Evolutionary conservation across 768 basidiomycete species (phyloP).

Genomic region (Lactifluus hygrophoroides): DNA sequence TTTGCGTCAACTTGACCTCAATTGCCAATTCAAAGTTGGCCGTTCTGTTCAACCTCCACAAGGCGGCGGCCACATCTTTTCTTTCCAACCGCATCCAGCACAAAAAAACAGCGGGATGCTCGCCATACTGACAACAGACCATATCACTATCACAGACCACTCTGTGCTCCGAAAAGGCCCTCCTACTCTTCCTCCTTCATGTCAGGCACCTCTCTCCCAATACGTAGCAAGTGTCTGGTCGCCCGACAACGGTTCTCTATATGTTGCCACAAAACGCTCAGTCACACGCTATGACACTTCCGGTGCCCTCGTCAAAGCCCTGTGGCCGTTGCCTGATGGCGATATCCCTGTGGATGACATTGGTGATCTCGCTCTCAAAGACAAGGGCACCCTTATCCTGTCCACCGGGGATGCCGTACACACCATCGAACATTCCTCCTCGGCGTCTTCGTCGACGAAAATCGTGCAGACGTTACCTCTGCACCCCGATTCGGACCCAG

Average conservation of each 20-base stretch:
- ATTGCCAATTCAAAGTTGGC: background rate
- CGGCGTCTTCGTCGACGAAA: constrained; percentile 29
- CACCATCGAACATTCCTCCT: constrained; percentile 38
- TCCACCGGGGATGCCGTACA: constrained; percentile 38
- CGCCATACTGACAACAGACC: constrained; percentile 40
- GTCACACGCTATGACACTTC: constrained; percentile 48
- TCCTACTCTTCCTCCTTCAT: constrained; percentile 29
- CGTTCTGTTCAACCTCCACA: too few species aligned
- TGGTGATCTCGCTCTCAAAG: constrained; percentile 28
- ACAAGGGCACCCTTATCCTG: constrained; percentile 39
- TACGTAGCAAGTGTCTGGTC: constrained; percentile 47
- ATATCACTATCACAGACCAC: constrained; percentile 43
- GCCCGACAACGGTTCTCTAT: constrained; percentile 45
- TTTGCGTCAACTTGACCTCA: too few species aligned
- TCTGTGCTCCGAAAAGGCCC: constrained; percentile 38
- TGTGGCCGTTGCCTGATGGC: constrained; percentile 31
- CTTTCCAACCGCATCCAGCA: background rate
- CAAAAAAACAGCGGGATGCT: constrained; percentile 35
- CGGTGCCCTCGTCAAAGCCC: constrained; percentile 35
- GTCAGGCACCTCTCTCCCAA: constrained; percentile 24
- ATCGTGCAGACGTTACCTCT: constrained; percentile 41
- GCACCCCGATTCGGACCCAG: constrained; percentile 35
- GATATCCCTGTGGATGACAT: constrained; percentile 28
- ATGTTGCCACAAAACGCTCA: constrained; percentile 38
- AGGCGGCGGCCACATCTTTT: background rate